phyloP scores from a whole-genome alignment of 2,329 filamentous ascomycete genomes.

The Cadophora sp. region DNA sequence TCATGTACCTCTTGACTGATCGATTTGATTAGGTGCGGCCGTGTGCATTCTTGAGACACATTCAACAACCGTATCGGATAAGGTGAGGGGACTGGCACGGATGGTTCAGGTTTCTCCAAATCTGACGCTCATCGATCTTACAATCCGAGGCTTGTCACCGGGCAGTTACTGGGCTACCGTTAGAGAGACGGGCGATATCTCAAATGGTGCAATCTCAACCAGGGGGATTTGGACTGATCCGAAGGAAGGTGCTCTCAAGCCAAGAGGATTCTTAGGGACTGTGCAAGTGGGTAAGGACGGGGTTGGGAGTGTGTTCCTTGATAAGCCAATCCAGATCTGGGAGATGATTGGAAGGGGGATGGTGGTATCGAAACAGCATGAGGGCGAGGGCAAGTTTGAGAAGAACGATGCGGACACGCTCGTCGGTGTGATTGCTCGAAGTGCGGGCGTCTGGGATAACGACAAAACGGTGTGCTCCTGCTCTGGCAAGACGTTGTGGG shows the following conservation, averaged over 20 bases:
- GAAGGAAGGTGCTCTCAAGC: conserved; percentile 48
- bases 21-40: conserved; percentile 65
- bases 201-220: conserved; percentile 79
- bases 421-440: conserved; percentile 92
- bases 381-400: conserved; percentile 63
- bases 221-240: conserved; percentile 76
- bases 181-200: conserved; percentile 86
- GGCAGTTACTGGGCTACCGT: conserved; percentile 87
- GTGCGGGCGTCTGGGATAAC: conserved; percentile 98
- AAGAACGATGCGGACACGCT: conserved; percentile 84
- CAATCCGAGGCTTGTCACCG: conserved; percentile 79
- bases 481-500: conserved; percentile 97
- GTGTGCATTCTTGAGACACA: conserved; percentile 96
- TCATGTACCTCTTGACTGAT: conserved; percentile 21
- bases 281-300: conserved; percentile 79
- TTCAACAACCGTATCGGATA: conserved; percentile 61
- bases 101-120: conserved; percentile 89
- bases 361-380: conserved; percentile 75
- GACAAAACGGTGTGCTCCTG: conserved; percentile 98
- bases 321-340: conserved; percentile 87
- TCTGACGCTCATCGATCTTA: conserved; percentile 86
- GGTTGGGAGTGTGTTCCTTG: conserved; percentile 79
- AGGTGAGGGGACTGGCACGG: conserved; percentile 85
- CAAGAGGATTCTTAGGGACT: conserved; percentile 72
- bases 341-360: conserved; percentile 95